Percentiles rank a stretch among this genome's conserved stretches.
Conservation (phyloP, 1,284 basidiomycete species). For the Fomitopsis pinicola region DNA sequence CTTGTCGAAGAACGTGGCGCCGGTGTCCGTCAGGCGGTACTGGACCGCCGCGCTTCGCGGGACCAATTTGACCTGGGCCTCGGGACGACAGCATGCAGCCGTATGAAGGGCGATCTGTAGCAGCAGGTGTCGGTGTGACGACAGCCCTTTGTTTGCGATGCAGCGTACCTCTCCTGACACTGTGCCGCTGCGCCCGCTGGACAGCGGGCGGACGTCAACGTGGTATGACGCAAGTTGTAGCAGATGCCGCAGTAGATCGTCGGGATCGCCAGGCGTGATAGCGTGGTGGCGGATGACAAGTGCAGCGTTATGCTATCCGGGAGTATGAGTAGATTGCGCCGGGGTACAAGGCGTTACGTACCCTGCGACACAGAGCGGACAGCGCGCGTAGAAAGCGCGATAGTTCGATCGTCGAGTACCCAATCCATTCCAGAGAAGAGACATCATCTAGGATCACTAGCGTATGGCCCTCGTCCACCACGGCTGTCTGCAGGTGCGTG, state of each 20-base stretch:
- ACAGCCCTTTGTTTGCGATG: background rate
- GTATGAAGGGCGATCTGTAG: conserved; percentile 58
- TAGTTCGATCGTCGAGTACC: conserved; percentile 44
- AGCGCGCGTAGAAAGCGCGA: conserved; percentile 56
- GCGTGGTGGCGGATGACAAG: conserved; percentile 62
- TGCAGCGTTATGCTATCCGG: conserved; percentile 40
- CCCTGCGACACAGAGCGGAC: conserved; percentile 49
- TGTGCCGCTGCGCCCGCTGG: conserved; percentile 67
- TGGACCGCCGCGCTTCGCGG: conserved; percentile 55
- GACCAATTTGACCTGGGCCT: conserved; percentile 36
- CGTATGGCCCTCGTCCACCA: conserved; percentile 8
- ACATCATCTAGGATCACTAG: conserved; percentile 68
- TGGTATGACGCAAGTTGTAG: conserved; percentile 60
- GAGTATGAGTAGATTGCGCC: background rate
- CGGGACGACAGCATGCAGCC: conserved; percentile 39
- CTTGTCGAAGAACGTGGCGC: conserved; percentile 63
- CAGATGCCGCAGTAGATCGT: conserved; percentile 52
- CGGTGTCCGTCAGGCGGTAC: conserved; percentile 61
- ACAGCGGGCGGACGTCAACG: conserved; percentile 61
- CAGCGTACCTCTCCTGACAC: conserved; percentile 66
- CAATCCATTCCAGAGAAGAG: conserved; percentile 63
- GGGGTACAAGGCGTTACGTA: conserved; percentile 15
- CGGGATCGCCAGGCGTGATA: conserved; percentile 47
- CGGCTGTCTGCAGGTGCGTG: conserved; percentile 12
- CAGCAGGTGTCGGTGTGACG: background rate